Evolutionary conservation across 495 filamentous ascomycete species (phyloP).

Genomic region (Penicillium longicatenatum): DNA sequence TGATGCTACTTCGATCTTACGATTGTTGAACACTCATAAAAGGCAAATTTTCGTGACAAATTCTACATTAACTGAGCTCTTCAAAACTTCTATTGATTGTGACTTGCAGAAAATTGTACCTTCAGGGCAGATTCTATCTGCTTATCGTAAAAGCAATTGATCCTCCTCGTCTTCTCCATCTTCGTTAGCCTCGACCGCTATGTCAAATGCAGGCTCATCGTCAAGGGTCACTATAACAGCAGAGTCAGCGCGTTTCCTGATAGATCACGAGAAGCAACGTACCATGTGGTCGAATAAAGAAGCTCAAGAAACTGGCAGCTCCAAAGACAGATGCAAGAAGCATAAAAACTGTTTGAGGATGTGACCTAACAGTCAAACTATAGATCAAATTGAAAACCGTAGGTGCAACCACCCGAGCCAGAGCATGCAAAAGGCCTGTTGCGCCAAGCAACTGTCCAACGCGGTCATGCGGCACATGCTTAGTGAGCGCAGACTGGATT

Average conservation of each 20-base stretch:
- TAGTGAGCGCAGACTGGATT: slow-evolving; percentile 79
- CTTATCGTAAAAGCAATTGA: slow-evolving; percentile 14
- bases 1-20: slow-evolving; percentile 5
- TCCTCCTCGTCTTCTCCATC: slow-evolving; percentile 23
- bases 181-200: slow-evolving; percentile 24
- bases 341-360: slow-evolving; percentile 81
- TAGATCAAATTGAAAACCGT: slow-evolving; percentile 84
- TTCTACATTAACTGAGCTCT: not conserved
- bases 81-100: not conserved
- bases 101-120: not conserved
- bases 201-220: slow-evolving; percentile 14
- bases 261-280: slow-evolving; percentile 9
- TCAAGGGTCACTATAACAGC: slow-evolving; percentile 22
- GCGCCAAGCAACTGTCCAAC: slow-evolving; percentile 87
- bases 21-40: not conserved
- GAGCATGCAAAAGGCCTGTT: slow-evolving; percentile 79
- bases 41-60: not conserved
- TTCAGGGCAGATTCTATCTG: not conserved
- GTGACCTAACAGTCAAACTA: slow-evolving; percentile 72
- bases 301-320: slow-evolving; percentile 63
- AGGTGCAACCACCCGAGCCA: slow-evolving; percentile 77
- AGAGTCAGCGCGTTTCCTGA: slow-evolving; percentile 2
- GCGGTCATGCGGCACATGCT: slow-evolving; percentile 80
- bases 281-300: slow-evolving; percentile 75
- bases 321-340: slow-evolving; percentile 67